A percentile compares a stretch with the other conserved stretches of the same genome.
phyloP scores from a whole-genome alignment of 768 basidiomycete species.

The Kwoniella botswanensis region DNA sequence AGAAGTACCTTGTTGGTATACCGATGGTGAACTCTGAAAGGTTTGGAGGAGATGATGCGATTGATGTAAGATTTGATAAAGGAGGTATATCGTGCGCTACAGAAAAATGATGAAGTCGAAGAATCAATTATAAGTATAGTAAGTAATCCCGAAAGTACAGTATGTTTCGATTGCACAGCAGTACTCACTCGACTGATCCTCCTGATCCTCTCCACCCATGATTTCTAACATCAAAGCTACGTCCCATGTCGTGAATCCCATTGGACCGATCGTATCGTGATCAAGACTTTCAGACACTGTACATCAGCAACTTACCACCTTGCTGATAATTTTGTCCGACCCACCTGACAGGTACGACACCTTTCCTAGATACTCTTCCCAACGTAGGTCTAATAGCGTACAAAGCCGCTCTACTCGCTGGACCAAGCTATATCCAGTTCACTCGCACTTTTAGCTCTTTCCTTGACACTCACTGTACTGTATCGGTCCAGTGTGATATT shows the following conservation, averaged over 20 bases:
- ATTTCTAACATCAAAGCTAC: constrained; percentile 33
- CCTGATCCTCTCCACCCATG: constrained; percentile 33
- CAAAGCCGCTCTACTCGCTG: constrained; percentile 42
- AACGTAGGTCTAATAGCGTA: constrained; percentile 39
- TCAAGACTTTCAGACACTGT: constrained; percentile 1
- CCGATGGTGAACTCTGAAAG: constrained; percentile 37
- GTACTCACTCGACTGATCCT: constrained; percentile 20
- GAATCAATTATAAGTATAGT: background rate
- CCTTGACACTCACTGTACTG: no score
- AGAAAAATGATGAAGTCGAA: background rate
- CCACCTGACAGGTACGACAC: constrained; percentile 38
- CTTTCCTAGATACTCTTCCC: constrained; percentile 32
- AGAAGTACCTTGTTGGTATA: constrained; percentile 35
- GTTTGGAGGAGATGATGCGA: constrained; percentile 24
- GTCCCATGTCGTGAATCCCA: constrained; percentile 32
- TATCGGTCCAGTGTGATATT: background rate
- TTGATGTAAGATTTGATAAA: constrained; percentile 26
- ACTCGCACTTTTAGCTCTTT: no score
- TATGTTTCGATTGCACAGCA: background rate
- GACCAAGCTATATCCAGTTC: constrained; percentile 5
- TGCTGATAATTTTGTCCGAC: background rate
- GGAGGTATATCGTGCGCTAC: constrained; percentile 10
- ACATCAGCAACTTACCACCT: no score
- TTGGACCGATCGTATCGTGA: constrained; percentile 36
- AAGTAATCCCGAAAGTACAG: no score